Conservation (phyloP, 768 basidiomycete genomes). For the Kwoniella sp. region DNA sequence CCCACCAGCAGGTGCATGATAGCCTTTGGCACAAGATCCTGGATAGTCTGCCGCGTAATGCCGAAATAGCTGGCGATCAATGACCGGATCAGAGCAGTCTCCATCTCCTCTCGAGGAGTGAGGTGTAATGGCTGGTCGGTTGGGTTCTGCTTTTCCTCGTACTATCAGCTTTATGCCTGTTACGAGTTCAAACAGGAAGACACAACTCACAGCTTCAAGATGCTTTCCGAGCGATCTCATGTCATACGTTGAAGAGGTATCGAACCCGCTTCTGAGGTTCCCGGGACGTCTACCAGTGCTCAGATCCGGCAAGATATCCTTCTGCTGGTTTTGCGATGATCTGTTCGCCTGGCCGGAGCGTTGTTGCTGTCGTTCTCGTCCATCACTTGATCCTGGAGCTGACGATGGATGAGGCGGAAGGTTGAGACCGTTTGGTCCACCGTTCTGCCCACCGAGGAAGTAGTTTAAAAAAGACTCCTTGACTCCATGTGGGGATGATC, state of each 20-base stretch:
- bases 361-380: conserved; percentile 12
- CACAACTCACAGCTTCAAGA: conserved; percentile 83
- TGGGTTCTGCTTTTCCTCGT: conserved; percentile 59
- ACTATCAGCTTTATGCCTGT: conserved; percentile 13
- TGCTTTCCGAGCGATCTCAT: conserved; percentile 99
- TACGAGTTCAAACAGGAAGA: neutral
- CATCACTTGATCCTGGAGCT: conserved; percentile 22
- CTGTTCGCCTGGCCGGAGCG: conserved; percentile 53
- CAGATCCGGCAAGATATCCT: conserved; percentile 54
- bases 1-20: conserved; percentile 75
- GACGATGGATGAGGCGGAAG: conserved; percentile 13
- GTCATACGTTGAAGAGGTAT: conserved; percentile 83
- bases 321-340: conserved; percentile 4
- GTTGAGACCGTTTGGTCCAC: conserved; percentile 34
- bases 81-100: conserved; percentile 89
- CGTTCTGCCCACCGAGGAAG: conserved; percentile 87
- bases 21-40: conserved; percentile 95
- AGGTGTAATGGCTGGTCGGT: conserved; percentile 65
- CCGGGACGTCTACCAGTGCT: conserved; percentile 40
- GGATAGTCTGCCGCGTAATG: conserved; percentile 94
- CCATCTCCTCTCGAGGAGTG: conserved; percentile 89
- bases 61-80: conserved; percentile 94
- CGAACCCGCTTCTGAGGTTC: conserved; percentile 59
- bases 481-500: conserved; percentile 60
- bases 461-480: conserved; percentile 94